Evolutionary conservation across 2,329 filamentous ascomycete species (phyloP).

Genomic region (Fusarium lateritium): DNA sequence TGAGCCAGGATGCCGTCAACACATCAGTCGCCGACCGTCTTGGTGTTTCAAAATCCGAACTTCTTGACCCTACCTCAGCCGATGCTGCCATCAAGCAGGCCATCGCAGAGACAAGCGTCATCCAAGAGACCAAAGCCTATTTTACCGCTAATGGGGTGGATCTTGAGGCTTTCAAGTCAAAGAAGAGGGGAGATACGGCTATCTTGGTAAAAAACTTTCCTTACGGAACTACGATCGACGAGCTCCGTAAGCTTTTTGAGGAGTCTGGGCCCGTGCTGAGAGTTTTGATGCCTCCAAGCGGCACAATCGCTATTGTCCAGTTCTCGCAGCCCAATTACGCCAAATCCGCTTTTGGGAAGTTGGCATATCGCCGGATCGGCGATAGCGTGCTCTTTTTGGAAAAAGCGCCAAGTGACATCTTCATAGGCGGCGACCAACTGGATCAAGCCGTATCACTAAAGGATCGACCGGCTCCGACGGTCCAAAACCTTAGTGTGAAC

Average conservation of each 20-base stretch:
- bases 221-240: conserved; percentile 83
- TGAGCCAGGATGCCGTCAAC: conserved; percentile 97
- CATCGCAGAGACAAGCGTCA: conserved; percentile 94
- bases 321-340: conserved; percentile 85
- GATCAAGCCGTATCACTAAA: conserved; percentile 51
- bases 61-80: conserved; percentile 95
- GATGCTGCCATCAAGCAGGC: conserved; percentile 97
- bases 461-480: conserved; percentile 57
- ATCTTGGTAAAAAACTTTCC: conserved; percentile 97
- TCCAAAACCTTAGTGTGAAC: conserved; percentile 75
- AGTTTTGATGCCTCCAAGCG: conserved; percentile 92
- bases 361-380: conserved; percentile 92
- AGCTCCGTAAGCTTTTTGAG: conserved; percentile 85
- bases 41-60: conserved; percentile 89
- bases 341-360: conserved; percentile 83
- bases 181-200: conserved; percentile 85
- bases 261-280: conserved; percentile 86
- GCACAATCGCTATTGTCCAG: conserved; percentile 94
- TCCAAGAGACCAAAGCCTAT: conserved; percentile 95
- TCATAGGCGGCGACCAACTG: conserved; percentile 59
- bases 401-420: conserved; percentile 89
- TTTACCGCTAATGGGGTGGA: conserved; percentile 91
- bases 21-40: conserved; percentile 88
- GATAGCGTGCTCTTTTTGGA: conserved; percentile 94
- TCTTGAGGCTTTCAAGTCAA: conserved; percentile 89